phyloP scores from a whole-genome alignment of 331 rosid species.

The Malus hybrid region DNA sequence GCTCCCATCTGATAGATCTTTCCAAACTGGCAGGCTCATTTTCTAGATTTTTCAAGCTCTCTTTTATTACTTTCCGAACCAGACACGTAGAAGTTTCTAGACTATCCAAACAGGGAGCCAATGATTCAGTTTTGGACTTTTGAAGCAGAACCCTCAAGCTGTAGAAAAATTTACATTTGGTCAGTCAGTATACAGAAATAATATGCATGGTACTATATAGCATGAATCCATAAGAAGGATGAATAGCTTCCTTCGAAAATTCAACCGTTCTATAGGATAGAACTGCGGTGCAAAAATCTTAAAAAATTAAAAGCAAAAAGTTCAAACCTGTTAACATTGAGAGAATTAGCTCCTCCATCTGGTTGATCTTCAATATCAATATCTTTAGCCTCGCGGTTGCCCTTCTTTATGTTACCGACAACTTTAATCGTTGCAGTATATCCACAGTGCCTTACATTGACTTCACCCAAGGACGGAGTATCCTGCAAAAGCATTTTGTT shows the following conservation, averaged over 20 bases:
- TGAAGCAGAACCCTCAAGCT: conserved; percentile 84
- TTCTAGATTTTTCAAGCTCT: conserved; percentile 45
- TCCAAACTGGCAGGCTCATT: conserved; percentile 33
- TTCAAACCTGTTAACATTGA: conserved; percentile 78
- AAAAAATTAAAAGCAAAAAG: neutral
- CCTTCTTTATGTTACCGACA: conserved; percentile 48
- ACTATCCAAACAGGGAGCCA: conserved; percentile 30
- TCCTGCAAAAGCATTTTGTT: conserved; percentile 46
- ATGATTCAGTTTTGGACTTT: conserved; percentile 38
- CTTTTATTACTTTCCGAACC: conserved; percentile 48
- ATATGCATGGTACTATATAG: neutral
- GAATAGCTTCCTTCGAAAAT: neutral
- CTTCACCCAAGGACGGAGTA: conserved; percentile 58
- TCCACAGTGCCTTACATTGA: conserved; percentile 74
- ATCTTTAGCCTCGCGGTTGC: conserved; percentile 45
- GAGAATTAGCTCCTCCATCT: conserved; percentile 93
- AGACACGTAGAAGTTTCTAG: conserved; percentile 34
- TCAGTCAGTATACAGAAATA: conserved; percentile 1
- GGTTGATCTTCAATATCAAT: conserved; percentile 73
- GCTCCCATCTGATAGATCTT: conserved; percentile 86
- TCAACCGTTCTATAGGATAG: neutral
- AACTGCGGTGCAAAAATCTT: neutral
- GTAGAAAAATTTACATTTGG: conserved; percentile 19
- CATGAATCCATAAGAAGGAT: neutral
- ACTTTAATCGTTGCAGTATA: conserved; percentile 72